Base-by-base conservation (phyloP, 163 green algal genomes). In the Scenedesmus sp. region DNA sequence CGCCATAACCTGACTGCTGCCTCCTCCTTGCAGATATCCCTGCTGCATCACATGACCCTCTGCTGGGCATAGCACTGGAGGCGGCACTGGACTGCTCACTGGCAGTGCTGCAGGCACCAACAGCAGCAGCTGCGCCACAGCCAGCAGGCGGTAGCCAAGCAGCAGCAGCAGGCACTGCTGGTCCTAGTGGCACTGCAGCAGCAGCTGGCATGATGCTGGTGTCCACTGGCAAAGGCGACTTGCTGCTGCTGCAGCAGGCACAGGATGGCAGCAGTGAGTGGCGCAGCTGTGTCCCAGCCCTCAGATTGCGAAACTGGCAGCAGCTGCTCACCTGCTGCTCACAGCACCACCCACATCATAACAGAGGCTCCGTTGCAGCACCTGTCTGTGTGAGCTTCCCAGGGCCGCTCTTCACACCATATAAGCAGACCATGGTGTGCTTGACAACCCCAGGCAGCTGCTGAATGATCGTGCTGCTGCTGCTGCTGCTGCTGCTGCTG, bases 161-260 rank as follows among this genome's bases (percentile, higher is more conserved):
- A 88, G 52, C 60, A 56, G 83, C 83, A 60, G 76, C 59, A 5
- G 46, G 23, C 52, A 15, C 6, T 67, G 62, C 34, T 82, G 84
- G 26, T 34, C 16, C 84, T 62, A 23, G 56, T 2, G 20, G 16
- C 82, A 76, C 8, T 62, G 23, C 18, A 34, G 23, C n/a, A 46
- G 1, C 66, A 76, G 7, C 59, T 57, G 26, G 20, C 55, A 26
- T 74, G 70, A 20, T 87, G 73, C 55, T 91, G 57, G 76, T 87
- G 57, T 91, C 88, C 4, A 64, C 15, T 18, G 89, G 89, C 64
- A 13, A 55, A 23, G 89, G 89, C 76, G 89, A 88, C 62, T n/a
- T 92, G 82, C 18, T 73, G 62, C 66, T 88, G 81, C 16, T 86
- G 26, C 46, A 67, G 46, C 54, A 86, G 81, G 0, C 54, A 16